These are phyloP conservation scores for Magnaporthiopsis poae DNA, from an alignment of 2,329 filamentous ascomycete species.

Conservation along the genomic window DNA sequence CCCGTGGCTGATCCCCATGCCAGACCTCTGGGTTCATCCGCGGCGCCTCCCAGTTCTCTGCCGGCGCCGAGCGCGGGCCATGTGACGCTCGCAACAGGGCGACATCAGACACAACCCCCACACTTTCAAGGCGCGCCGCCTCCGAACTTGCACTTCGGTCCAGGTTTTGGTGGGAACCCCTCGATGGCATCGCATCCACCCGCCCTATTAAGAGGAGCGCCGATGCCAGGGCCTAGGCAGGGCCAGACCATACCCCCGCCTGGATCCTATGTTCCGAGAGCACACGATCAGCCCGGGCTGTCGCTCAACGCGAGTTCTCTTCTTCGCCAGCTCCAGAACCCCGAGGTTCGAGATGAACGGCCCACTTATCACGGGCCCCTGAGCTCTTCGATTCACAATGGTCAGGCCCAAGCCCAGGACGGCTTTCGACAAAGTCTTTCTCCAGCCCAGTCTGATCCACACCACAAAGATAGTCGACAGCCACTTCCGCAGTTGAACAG, in stretches of 20 bases:
- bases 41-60: background rate
- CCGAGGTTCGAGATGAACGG: slow-evolving; percentile 3
- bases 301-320: background rate
- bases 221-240: background rate
- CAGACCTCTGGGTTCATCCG: background rate
- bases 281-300: background rate
- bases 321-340: slow-evolving; percentile 3
- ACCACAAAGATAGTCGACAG: slow-evolving; percentile 13
- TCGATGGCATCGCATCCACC: background rate
- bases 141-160: background rate
- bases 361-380: slow-evolving; percentile 9
- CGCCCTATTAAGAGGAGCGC: slow-evolving; percentile 16
- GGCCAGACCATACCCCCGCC: background rate
- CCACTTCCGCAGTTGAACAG: slow-evolving; percentile 20
- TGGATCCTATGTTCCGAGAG: background rate
- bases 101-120: background rate
- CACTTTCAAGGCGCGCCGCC: background rate
- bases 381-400: background rate
- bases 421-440: background rate
- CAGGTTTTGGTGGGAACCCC: background rate
- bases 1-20: background rate
- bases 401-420: background rate
- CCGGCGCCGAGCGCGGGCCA: too few species aligned
- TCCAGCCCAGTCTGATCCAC: slow-evolving; percentile 8
- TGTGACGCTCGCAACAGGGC: background rate